Percentiles rank a stretch among this genome's conserved stretches.
These are phyloP conservation scores for Globisporangium cederbergense DNA, from an alignment of 352 stramenopile species.

Conservation along the genomic window DNA sequence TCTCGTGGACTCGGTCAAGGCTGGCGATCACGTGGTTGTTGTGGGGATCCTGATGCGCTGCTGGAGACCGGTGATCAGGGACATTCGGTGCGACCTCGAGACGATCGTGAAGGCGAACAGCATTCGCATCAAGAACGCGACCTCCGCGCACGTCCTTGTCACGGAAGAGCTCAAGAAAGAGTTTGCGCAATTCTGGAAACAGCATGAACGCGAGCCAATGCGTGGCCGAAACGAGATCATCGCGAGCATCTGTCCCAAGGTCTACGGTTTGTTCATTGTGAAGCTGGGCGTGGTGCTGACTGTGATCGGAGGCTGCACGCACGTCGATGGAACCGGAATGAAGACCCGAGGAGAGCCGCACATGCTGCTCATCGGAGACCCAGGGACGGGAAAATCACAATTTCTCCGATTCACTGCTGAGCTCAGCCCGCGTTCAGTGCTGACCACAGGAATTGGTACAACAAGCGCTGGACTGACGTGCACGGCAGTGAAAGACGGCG, in stretches of 20 bases:
- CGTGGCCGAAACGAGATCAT: constrained; percentile 89
- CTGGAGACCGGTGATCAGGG: constrained; percentile 81
- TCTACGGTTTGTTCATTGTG: constrained; percentile 92
- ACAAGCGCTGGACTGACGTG: constrained; percentile 96
- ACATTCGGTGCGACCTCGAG: constrained; percentile 90
- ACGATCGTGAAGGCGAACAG: constrained; percentile 81
- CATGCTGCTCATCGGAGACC: constrained; percentile 83
- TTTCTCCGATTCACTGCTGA: constrained; percentile 95
- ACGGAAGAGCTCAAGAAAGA: constrained; percentile 84
- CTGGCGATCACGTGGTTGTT: constrained; percentile 95
- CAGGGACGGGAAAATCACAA: constrained; percentile 91
- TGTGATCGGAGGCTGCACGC: constrained; percentile 88
- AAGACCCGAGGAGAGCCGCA: constrained; percentile 83
- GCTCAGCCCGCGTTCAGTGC: constrained; percentile 91
- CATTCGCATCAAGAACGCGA: constrained; percentile 65
- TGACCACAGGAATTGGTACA: constrained; percentile 96
- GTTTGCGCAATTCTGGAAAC: constrained; percentile 91
- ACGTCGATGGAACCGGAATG: constrained; percentile 65
- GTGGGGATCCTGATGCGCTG: constrained; percentile 91
- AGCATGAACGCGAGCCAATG: constrained; percentile 42
- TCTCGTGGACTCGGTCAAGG: constrained; percentile 81
- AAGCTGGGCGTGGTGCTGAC: constrained; percentile 93
- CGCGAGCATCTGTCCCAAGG: constrained; percentile 91
- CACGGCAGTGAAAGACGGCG: constrained; percentile 93
- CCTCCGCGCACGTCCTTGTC: constrained; percentile 53